Percentiles rank a stretch among this genome's conserved stretches.
Conservation (phyloP, 2,329 filamentous ascomycete species). For the Fusarium pininemorale region DNA sequence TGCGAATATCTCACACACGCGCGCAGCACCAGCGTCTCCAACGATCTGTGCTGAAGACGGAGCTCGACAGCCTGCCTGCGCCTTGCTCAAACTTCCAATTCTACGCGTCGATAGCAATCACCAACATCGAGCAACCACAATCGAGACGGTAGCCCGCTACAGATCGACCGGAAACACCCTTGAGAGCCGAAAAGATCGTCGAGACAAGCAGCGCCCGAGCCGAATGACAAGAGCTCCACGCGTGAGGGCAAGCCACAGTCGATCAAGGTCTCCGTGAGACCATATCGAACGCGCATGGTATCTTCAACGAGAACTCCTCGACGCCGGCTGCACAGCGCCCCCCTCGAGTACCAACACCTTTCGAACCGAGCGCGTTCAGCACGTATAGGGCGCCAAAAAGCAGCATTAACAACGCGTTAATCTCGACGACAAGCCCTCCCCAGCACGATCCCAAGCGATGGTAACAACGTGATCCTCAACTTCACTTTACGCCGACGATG, state of each 20-base stretch:
- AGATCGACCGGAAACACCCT: not conserved
- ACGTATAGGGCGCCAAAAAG: accelerated
- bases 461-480: not conserved
- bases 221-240: not conserved
- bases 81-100: not conserved
- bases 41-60: not conserved
- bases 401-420: accelerated
- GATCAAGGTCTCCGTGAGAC: not conserved
- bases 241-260: not conserved
- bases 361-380: no score
- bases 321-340: not conserved
- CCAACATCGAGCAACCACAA: not conserved
- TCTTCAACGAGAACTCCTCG: accelerated
- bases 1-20: not conserved
- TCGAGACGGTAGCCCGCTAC: not conserved
- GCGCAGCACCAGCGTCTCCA: not conserved
- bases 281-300: not conserved
- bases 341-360: no score
- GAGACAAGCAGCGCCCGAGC: not conserved
- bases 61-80: not conserved
- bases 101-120: not conserved
- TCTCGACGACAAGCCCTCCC: not conserved
- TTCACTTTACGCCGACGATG: not conserved
- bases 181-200: not conserved
- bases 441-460: not conserved